Percentiles rank a stretch among this genome's conserved stretches.
Conservation (phyloP, 1,284 basidiomycete genomes). For the Ustilago nuda region DNA sequence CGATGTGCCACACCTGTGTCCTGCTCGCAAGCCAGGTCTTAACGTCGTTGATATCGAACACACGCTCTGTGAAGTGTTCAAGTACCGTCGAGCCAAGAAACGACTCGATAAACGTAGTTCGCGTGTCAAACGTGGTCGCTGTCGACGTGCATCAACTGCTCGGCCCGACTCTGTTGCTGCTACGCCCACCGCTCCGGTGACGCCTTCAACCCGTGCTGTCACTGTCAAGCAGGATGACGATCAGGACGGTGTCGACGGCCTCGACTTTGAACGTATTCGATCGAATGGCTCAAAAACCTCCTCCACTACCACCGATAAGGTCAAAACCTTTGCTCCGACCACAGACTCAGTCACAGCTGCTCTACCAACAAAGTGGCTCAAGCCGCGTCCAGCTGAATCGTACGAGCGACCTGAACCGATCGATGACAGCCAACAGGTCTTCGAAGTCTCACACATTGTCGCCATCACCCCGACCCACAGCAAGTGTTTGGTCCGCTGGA, state of each 20-base stretch:
- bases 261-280: conserved; percentile 31
- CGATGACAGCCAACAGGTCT: conserved; percentile 31
- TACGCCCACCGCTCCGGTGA: not conserved
- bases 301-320: conserved; percentile 18
- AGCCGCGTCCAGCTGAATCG: conserved; percentile 20
- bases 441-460: conserved; percentile 49
- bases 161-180: conserved; percentile 8
- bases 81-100: conserved; percentile 73
- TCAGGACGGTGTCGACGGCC: conserved; percentile 32
- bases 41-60: conserved; percentile 75
- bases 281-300: conserved; percentile 32
- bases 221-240: conserved; percentile 31
- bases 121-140: conserved; percentile 7
- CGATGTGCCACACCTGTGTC: conserved; percentile 39
- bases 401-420: conserved; percentile 39
- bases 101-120: not conserved
- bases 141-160: not conserved
- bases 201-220: not conserved
- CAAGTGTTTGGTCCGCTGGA: conserved; percentile 75
- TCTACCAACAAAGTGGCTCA: conserved; percentile 39
- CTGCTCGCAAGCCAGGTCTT: conserved; percentile 71
- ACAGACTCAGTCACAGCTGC: conserved; percentile 69
- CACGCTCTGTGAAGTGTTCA: conserved; percentile 77
- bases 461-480: conserved; percentile 25
- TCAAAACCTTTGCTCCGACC: conserved; percentile 34